Conservation (phyloP, 2,329 filamentous ascomycete species). For the Mycosphaerelloides madeirae region DNA sequence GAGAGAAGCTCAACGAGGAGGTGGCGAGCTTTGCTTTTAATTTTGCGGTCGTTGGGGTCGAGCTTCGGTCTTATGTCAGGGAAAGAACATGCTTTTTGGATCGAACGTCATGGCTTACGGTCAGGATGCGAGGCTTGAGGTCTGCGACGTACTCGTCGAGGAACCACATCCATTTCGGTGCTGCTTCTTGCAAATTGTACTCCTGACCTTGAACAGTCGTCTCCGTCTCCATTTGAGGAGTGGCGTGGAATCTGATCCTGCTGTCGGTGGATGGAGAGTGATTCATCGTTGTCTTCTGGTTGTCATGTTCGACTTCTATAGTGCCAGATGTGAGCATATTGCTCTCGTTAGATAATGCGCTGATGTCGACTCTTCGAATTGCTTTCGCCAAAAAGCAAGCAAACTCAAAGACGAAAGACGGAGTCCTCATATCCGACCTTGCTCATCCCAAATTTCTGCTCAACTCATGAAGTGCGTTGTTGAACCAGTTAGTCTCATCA, state of each 20-base stretch:
- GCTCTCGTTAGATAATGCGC: not conserved
- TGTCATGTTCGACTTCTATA: not conserved
- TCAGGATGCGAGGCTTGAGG: not conserved
- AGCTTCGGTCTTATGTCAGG: not conserved
- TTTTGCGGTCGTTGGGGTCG: not conserved
- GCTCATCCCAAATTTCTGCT: too few species aligned
- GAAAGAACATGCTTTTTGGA: not conserved
- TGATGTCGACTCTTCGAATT: not conserved
- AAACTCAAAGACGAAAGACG: too few species aligned
- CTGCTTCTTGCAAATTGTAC: not conserved
- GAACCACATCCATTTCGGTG: slow-evolving; percentile 1
- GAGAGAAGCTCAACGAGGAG: not conserved
- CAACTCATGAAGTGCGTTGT: too few species aligned
- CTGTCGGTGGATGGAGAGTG: not conserved
- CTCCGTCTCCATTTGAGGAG: not conserved
- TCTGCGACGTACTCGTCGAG: not conserved
- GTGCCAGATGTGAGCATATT: not conserved
- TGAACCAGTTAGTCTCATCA: too few species aligned
- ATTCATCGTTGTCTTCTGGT: not conserved
- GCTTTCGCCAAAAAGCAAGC: too few species aligned
- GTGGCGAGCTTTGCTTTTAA: not conserved
- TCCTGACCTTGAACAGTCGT: not conserved
- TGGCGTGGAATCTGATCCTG: not conserved
- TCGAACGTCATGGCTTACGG: not conserved
- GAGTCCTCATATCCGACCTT: too few species aligned